phyloP scores from a whole-genome alignment of 1,284 basidiomycete genomes.

The Coriolopsis trogii region DNA sequence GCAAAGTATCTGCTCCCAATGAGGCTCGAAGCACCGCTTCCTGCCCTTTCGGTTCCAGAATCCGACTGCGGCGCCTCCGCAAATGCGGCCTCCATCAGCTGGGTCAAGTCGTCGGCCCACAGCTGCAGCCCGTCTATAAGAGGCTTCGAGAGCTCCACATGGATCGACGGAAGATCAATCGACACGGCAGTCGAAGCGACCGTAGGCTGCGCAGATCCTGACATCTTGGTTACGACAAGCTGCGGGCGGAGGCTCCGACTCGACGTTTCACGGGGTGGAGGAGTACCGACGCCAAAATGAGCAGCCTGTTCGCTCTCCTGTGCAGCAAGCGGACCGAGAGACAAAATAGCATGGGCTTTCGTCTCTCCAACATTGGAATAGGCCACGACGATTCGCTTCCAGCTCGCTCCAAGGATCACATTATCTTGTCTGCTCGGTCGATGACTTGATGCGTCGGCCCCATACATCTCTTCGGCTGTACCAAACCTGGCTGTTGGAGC shows the following conservation, averaged over 20 bases:
- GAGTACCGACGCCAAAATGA: constrained; percentile 18
- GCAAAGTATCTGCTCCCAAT: constrained; percentile 86
- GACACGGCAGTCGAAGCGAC: constrained; percentile 46
- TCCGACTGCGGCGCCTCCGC: constrained; percentile 23
- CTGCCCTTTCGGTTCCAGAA: constrained; percentile 35
- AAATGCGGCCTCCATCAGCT: constrained; percentile 54
- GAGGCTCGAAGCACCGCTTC: constrained; percentile 66
- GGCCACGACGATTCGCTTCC: constrained; percentile 51
- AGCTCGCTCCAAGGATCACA: constrained; percentile 41
- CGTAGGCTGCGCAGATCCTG: constrained; percentile 8
- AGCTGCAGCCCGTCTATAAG: constrained; percentile 79
- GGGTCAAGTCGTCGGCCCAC: constrained; percentile 83
- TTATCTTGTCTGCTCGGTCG: constrained; percentile 6
- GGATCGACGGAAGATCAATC: constrained; percentile 67
- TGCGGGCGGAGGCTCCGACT: constrained; percentile 9
- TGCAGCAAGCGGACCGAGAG: constrained; percentile 31
- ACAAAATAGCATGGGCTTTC: constrained; percentile 34
- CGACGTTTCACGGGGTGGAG: constrained; percentile 6
- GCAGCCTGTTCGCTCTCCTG: not conserved
- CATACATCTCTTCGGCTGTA: constrained; percentile 23
- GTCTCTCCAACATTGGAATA: constrained; percentile 42
- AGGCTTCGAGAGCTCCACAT: constrained; percentile 64
- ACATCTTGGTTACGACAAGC: constrained; percentile 11
- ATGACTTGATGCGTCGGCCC: not conserved
- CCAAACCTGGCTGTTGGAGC: constrained; percentile 44